These are phyloP conservation scores for Pseudogymnoascus destructans DNA, from an alignment of 2,329 filamentous ascomycete species.

Conservation along the genomic window DNA sequence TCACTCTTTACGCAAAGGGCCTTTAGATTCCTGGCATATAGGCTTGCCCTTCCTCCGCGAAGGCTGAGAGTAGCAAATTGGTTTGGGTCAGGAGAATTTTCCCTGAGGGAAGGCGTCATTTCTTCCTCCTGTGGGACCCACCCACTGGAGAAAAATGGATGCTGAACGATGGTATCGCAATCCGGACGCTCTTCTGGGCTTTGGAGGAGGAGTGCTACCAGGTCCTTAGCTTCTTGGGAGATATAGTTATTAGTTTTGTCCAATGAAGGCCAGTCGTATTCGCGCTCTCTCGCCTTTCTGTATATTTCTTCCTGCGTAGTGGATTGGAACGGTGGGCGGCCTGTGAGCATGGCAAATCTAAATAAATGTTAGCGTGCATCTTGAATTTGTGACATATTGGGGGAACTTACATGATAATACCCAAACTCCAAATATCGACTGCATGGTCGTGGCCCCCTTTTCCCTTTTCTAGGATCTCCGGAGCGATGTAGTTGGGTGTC, in stretches of 20 bases:
- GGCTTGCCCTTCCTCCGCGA: slow-evolving; percentile 30
- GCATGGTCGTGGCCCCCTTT: slow-evolving; percentile 94
- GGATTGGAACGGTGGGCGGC: slow-evolving; percentile 92
- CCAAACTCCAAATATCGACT: slow-evolving; percentile 96
- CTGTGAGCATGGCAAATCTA: slow-evolving; percentile 91
- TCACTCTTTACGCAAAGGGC: slow-evolving; percentile 45
- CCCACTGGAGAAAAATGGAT: slow-evolving; percentile 65
- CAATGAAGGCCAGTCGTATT: slow-evolving; percentile 66
- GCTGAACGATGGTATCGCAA: slow-evolving; percentile 66
- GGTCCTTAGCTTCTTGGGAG: slow-evolving; percentile 61
- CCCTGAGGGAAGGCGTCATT: slow-evolving; percentile 44
- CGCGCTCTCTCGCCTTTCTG: slow-evolving; percentile 52
- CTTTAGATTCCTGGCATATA: slow-evolving; percentile 36
- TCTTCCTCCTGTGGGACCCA: slow-evolving; percentile 54
- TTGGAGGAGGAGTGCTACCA: slow-evolving; percentile 63
- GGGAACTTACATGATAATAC: slow-evolving; percentile 72
- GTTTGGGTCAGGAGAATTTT: slow-evolving; percentile 42
- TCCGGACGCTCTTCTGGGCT: slow-evolving; percentile 63
- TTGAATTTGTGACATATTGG: neutral
- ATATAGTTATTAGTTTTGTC: slow-evolving; percentile 56
- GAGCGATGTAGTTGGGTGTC: slow-evolving; percentile 96
- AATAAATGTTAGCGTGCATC: slow-evolving; percentile 21
- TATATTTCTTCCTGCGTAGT: slow-evolving; percentile 80
- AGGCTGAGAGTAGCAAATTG: slow-evolving; percentile 38
- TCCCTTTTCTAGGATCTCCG: slow-evolving; percentile 87